Evolutionary conservation across 176 grass and related monocot genomes (phyloP).

Genomic region (Bromus sterilis): DNA sequence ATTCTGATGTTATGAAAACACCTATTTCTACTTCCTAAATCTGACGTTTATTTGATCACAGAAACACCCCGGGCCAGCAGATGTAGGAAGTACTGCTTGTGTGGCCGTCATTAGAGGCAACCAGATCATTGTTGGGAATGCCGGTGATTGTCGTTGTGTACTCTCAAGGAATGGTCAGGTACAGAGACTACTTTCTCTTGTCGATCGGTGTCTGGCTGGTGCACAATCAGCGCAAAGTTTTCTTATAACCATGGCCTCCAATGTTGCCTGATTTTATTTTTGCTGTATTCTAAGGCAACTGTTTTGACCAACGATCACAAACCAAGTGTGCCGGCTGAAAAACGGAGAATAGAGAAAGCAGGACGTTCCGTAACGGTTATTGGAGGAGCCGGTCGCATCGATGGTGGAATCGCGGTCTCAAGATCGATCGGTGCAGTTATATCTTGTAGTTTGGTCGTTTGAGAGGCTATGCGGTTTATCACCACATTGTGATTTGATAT

Average conservation of each 20-base stretch:
- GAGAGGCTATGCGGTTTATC: background rate
- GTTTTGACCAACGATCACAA: constrained; percentile 29
- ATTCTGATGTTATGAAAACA: background rate
- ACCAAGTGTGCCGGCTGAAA: constrained; percentile 11
- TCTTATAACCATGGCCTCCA: background rate
- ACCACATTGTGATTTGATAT: background rate
- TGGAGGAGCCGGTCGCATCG: constrained; percentile 14
- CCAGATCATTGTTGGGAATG: constrained; percentile 43
- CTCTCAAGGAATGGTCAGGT: constrained; percentile 36
- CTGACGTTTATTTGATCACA: constrained; percentile 15
- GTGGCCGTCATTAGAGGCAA: constrained; percentile 43
- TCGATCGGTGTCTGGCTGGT: background rate
- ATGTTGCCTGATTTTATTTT: constrained; percentile 13
- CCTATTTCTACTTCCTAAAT: background rate
- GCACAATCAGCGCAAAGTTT: background rate
- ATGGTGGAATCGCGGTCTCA: constrained; percentile 19
- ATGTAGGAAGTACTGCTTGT: constrained; percentile 28
- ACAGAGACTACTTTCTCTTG: background rate
- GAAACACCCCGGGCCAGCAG: background rate
- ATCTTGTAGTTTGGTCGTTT: background rate
- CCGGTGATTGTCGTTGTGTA: constrained; percentile 43
- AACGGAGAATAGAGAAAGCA: constrained; percentile 21
- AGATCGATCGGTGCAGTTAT: constrained; percentile 32
- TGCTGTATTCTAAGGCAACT: background rate
- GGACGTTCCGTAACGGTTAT: background rate